Conservation (phyloP, 75 land plant genomes). For the Sequoiadendron giganteum region DNA sequence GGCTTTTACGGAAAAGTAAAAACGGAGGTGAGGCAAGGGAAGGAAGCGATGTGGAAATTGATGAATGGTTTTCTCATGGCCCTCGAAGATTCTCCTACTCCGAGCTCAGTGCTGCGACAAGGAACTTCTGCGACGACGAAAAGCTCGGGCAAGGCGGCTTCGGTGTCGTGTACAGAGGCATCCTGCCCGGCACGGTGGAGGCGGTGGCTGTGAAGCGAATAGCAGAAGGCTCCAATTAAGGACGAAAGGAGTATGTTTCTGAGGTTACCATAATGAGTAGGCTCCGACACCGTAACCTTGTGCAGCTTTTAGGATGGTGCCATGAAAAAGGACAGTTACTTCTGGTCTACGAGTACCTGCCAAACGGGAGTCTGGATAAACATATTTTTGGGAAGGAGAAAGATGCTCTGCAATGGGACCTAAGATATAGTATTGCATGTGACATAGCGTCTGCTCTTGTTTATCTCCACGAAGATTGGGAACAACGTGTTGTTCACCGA, state of each 20-base stretch:
- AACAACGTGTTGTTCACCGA: no score
- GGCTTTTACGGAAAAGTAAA: not conserved
- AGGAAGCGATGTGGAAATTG: not conserved
- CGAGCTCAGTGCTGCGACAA: not conserved
- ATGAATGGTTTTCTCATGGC: not conserved
- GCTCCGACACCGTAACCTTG: no score
- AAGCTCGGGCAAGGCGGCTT: not conserved
- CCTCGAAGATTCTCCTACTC: not conserved
- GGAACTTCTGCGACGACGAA: not conserved
- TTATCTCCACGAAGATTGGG: no score
- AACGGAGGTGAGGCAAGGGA: not conserved
- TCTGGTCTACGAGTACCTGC: slow-evolving; percentile 32
- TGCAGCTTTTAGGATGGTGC: no score
- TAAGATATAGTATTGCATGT: no score
- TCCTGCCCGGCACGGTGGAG: no score
- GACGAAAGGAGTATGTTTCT: slow-evolving; percentile 21
- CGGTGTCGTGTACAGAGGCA: no score
- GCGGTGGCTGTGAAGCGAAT: no score
- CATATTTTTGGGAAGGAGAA: not conserved
- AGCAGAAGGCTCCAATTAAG: not conserved
- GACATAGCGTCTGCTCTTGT: no score
- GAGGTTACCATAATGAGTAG: no score
- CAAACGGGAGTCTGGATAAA: not conserved
- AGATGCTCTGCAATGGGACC: no score
- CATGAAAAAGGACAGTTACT: slow-evolving; percentile 2